These are phyloP conservation scores for Ustilago xerochloae DNA, from an alignment of 1,284 basidiomycete species.

Conservation along the genomic window DNA sequence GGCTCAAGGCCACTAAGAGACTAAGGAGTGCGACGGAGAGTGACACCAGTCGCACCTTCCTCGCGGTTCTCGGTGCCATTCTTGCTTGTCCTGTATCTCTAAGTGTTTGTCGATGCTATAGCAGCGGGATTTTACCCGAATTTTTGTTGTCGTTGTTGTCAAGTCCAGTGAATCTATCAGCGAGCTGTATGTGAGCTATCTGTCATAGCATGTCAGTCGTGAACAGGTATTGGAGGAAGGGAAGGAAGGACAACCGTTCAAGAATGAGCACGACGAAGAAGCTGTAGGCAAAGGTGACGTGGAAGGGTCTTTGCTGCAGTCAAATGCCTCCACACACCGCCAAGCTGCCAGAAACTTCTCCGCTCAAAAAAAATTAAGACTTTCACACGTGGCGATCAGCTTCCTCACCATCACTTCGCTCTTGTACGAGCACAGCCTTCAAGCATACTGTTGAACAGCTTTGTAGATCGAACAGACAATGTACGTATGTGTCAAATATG, in stretches of 20 bases:
- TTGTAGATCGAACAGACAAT: no score
- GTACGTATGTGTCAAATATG: background rate
- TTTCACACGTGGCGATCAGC: background rate
- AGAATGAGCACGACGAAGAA: background rate
- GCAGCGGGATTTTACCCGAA: no score
- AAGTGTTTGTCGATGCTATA: no score
- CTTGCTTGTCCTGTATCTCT: no score
- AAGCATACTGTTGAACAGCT: no score
- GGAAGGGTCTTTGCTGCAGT: constrained; percentile 4
- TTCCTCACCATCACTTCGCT: background rate
- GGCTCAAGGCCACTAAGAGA: background rate
- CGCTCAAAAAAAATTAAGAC: background rate
- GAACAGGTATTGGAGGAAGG: background rate
- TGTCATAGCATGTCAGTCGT: no score
- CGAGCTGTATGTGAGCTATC: no score
- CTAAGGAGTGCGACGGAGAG: background rate
- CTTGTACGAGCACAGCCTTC: no score
- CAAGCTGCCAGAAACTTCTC: background rate
- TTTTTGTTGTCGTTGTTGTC: no score
- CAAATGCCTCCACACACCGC: constrained; percentile 1
- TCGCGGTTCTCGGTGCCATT: no score
- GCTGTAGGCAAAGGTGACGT: constrained; percentile 35
- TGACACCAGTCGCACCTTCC: background rate
- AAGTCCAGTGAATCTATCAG: no score
- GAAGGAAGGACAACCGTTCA: background rate